Evolutionary conservation across 176 grass and related monocot genomes (phyloP).

Genomic region (Saccharum spontaneum): DNA sequence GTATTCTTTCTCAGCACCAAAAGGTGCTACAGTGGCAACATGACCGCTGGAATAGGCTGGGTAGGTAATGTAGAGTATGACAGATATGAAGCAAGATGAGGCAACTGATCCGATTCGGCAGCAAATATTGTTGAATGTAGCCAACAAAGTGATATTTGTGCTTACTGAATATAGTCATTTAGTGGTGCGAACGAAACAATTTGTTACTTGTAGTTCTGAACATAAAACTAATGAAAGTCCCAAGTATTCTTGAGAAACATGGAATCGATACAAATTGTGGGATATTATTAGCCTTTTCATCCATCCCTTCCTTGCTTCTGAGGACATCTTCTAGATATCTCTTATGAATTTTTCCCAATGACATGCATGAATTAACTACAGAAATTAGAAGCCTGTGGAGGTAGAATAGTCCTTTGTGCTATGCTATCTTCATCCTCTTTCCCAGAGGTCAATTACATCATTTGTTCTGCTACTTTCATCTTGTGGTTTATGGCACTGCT

Average conservation of each 20-base stretch:
- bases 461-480: background rate
- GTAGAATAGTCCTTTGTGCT: background rate
- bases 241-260: background rate
- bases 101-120: background rate
- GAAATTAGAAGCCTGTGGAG: background rate
- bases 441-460: background rate
- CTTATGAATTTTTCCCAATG: background rate
- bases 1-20: background rate
- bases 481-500: background rate
- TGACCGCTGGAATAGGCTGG: background rate
- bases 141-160: background rate
- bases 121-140: conserved; percentile 3
- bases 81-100: background rate
- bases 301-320: background rate
- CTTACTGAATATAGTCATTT: conserved; percentile 11
- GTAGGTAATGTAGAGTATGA: background rate
- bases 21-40: background rate
- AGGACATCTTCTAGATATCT: conserved; percentile 15
- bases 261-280: background rate
- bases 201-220: background rate
- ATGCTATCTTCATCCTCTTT: background rate
- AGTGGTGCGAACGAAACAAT: background rate
- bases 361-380: background rate
- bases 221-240: background rate
- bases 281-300: background rate